A percentile compares a stretch with the other conserved stretches of the same genome.
Evolutionary conservation across 2,329 filamentous ascomycete species (phyloP).

Genomic region (Fusarium sp.): DNA sequence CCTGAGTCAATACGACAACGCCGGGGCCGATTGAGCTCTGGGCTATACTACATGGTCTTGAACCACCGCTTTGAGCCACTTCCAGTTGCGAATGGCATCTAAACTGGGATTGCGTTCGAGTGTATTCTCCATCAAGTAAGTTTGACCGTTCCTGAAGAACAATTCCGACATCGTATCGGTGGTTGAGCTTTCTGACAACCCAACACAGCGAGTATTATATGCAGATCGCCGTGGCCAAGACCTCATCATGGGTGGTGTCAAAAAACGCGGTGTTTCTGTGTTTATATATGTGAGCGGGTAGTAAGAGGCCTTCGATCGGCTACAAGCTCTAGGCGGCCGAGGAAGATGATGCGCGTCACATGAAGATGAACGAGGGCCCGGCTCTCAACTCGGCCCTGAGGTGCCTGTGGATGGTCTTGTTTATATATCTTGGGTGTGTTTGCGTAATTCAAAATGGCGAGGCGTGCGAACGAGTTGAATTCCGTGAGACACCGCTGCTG

Average conservation of each 20-base stretch:
- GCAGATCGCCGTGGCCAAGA: background rate
- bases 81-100: background rate
- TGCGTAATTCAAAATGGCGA: no score
- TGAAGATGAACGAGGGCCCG: background rate
- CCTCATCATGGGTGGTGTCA: background rate
- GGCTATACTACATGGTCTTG: no score
- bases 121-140: background rate
- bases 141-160: background rate
- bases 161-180: background rate
- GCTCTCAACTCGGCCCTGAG: background rate
- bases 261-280: background rate
- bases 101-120: background rate
- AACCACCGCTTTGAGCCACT: no score
- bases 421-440: no score
- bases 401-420: background rate
- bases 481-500: background rate
- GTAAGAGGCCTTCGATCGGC: background rate
- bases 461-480: no score
- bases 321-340: background rate
- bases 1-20: no score
- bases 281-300: background rate
- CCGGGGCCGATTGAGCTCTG: no score
- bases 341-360: no score
- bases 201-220: background rate
- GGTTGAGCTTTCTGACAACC: background rate